phyloP scores from a whole-genome alignment of 106 monocot species.

The Dactylorhiza incarnata region DNA sequence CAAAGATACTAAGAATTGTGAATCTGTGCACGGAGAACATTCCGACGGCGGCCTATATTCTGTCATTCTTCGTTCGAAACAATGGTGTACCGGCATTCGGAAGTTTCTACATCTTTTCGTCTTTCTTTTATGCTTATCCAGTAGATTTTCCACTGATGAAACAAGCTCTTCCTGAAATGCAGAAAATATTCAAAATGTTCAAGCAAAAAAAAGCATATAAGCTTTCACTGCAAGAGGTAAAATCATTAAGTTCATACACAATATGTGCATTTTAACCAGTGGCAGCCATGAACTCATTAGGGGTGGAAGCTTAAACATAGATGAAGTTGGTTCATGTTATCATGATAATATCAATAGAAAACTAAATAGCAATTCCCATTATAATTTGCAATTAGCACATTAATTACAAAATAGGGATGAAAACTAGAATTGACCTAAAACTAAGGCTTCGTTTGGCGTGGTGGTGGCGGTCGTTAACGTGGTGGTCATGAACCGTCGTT shows the following conservation, averaged over 20 bases:
- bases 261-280: neutral
- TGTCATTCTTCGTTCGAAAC: constrained; percentile 9
- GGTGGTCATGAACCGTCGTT: no score
- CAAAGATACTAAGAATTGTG: no score
- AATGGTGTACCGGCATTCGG: constrained; percentile 23
- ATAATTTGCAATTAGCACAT: neutral
- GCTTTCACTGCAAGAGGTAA: neutral
- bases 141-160: constrained; percentile 32
- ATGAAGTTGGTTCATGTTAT: neutral
- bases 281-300: neutral
- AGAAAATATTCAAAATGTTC: neutral
- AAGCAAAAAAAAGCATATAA: neutral
- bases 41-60: neutral
- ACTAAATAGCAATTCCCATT: neutral
- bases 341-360: neutral
- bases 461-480: no score
- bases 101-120: neutral
- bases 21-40: neutral
- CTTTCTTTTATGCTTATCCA: constrained; percentile 34
- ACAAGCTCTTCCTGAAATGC: constrained; percentile 42
- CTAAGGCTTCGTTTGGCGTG: no score
- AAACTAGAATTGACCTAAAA: no score
- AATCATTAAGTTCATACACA: neutral
- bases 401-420: no score
- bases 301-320: constrained; percentile 1